Evolutionary conservation across 23 red algal genomes (phyloP).

Genomic region (Rhodosorus marinus): DNA sequence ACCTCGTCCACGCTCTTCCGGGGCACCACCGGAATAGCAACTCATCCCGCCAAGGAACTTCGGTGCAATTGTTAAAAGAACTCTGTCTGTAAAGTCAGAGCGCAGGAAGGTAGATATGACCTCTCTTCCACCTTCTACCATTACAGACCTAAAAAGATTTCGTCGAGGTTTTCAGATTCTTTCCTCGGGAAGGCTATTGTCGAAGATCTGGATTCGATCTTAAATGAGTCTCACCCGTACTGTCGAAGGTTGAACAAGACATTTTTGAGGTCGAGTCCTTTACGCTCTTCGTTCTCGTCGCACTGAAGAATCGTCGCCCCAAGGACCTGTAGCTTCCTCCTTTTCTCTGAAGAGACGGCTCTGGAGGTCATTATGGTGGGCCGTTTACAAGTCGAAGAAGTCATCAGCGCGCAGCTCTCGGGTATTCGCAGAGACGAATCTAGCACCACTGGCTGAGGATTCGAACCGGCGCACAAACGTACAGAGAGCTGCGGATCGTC

Average conservation of each 20-base stretch:
- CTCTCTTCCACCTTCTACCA: conserved; percentile 44
- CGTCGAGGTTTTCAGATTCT: not conserved
- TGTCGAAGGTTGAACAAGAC: conserved; percentile 5
- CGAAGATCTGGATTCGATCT: not conserved
- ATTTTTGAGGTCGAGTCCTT: not conserved
- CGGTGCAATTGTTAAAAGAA: conserved; percentile 28
- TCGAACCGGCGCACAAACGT: conserved; percentile 3
- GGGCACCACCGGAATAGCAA: not conserved
- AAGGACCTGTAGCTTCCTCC: not conserved
- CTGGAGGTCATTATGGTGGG: not conserved
- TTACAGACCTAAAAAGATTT: conserved; percentile 15
- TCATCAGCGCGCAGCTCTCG: conserved; percentile 4
- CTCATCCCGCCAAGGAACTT: conserved; percentile 16
- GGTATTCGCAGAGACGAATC: conserved; percentile 21
- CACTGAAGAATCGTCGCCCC: conserved; percentile 2
- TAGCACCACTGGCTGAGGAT: conserved; percentile 24
- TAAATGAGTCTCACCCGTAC: not conserved
- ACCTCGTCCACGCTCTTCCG: not conserved
- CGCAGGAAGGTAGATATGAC: conserved; percentile 32
- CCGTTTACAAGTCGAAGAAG: not conserved
- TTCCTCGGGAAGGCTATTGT: not conserved
- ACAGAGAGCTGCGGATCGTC: conserved; percentile 51
- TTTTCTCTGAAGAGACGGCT: not conserved
- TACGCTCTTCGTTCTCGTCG: not conserved
- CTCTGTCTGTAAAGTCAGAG: conserved; percentile 14